Percentiles rank a stretch among this genome's conserved stretches.
phyloP scores from a whole-genome alignment of 75 land plant genomes.

The Cunninghamia lanceolata region DNA sequence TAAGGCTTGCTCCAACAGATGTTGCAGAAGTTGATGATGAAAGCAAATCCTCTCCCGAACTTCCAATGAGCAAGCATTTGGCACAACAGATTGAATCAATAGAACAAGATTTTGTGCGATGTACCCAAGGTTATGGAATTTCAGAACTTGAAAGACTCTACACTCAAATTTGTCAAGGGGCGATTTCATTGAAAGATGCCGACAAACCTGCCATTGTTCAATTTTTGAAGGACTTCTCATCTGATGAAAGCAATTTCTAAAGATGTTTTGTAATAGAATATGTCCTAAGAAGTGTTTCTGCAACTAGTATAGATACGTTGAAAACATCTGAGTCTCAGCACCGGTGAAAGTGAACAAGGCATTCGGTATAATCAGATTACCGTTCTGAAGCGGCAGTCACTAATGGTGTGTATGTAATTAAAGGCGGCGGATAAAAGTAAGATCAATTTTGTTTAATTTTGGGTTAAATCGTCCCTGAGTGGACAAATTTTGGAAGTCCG shows the following conservation, averaged over 20 bases:
- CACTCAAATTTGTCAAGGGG: constrained; percentile 53
- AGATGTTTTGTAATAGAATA: not conserved
- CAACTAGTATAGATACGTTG: no score
- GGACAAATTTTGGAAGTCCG: no score
- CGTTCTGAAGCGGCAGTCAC: no score
- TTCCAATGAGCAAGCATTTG: constrained; percentile 8
- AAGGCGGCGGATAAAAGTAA: no score
- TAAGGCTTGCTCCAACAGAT: not conserved
- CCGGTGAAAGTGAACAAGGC: no score
- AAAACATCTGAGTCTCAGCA: no score
- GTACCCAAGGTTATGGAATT: constrained; percentile 52
- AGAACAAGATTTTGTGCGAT: constrained; percentile 50
- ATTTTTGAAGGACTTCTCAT: constrained; percentile 54
- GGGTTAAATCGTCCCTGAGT: no score
- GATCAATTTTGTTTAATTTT: no score
- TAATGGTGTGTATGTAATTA: no score
- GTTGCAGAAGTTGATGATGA: constrained; percentile 6
- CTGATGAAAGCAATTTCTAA: constrained; percentile 52
- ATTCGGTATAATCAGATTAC: no score
- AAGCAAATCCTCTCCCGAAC: not conserved
- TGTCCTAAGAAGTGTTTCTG: not conserved
- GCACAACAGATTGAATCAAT: constrained; percentile 35
- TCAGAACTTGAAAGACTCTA: constrained; percentile 83
- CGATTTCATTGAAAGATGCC: constrained; percentile 31
- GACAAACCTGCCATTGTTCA: constrained; percentile 40